phyloP scores from a whole-genome alignment of 1,284 basidiomycete species.

The Rhodotorula sp. region DNA sequence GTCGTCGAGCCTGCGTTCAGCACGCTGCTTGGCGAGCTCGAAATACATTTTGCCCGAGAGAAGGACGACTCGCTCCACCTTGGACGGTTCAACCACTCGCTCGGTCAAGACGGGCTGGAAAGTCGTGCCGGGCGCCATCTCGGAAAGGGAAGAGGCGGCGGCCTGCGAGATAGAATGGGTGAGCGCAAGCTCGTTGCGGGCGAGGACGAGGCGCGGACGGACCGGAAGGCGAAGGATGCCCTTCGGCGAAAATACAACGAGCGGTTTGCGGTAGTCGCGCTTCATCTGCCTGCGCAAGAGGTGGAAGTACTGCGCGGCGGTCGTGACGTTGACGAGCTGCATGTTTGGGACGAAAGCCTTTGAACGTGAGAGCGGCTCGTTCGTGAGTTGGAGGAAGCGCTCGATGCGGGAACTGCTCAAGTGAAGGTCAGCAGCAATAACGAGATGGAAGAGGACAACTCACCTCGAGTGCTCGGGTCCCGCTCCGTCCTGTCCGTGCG shows the following conservation, averaged over 20 bases:
- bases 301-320: constrained; percentile 86
- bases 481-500: constrained; percentile 63
- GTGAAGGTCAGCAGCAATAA: neutral
- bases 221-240: constrained; percentile 74
- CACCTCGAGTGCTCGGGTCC: constrained; percentile 70
- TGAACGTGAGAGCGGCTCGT: constrained; percentile 58
- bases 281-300: constrained; percentile 75
- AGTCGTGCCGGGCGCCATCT: constrained; percentile 62
- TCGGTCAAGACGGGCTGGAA: constrained; percentile 74
- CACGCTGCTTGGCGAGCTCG: constrained; percentile 70
- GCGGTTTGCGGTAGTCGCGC: constrained; percentile 78
- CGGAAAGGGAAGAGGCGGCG: constrained; percentile 66
- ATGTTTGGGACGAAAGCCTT: constrained; percentile 60
- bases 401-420: constrained; percentile 68
- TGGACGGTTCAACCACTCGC: constrained; percentile 54
- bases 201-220: constrained; percentile 43
- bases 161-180: constrained; percentile 55
- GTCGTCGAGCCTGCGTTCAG: constrained; percentile 55
- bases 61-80: constrained; percentile 47
- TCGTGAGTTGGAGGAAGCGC: constrained; percentile 70
- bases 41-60: constrained; percentile 83
- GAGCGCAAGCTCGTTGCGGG: neutral
- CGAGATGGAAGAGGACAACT: neutral
- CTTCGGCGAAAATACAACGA: constrained; percentile 79
- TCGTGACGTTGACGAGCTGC: constrained; percentile 79